Conservation (phyloP, 345 rosid species). For the Leavenworthia alabamica region DNA sequence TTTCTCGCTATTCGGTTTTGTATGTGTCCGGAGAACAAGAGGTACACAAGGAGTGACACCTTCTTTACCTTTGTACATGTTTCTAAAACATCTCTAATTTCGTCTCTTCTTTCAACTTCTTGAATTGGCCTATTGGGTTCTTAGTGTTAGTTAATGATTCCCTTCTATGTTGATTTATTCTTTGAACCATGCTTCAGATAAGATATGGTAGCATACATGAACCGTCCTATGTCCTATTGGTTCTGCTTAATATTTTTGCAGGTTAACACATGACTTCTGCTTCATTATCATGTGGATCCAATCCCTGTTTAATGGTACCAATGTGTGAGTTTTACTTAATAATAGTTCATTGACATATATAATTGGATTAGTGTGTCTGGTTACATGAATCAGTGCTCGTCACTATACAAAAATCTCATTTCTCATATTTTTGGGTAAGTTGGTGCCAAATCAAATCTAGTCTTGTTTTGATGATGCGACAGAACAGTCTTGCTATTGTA, state of each 20-base stretch:
- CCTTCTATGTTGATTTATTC: neutral
- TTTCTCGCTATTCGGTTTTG: conserved; percentile 11
- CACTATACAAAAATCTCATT: neutral
- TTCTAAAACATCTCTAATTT: neutral
- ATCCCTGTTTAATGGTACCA: neutral
- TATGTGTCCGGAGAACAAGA: conserved; percentile 18
- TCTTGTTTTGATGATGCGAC: conserved; percentile 2
- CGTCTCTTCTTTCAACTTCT: neutral
- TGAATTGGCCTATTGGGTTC: conserved; percentile 2
- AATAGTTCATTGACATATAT: neutral
- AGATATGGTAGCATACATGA: neutral
- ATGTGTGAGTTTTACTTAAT: conserved; percentile 10
- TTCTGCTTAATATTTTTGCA: conserved; percentile 6
- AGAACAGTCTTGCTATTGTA: conserved; percentile 5
- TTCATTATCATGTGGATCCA: neutral
- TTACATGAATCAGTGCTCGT: neutral
- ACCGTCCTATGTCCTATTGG: neutral
- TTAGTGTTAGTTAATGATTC: neutral
- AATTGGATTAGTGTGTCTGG: conserved; percentile 1
- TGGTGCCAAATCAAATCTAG: conserved; percentile 4
- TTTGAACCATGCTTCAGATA: conserved; percentile 1
- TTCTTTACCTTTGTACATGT: conserved; percentile 14
- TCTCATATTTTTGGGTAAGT: neutral
- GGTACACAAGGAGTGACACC: neutral
- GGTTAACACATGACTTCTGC: neutral